phyloP scores from a whole-genome alignment of 2,329 filamentous ascomycete genomes.

The Anisogramma anomala region DNA sequence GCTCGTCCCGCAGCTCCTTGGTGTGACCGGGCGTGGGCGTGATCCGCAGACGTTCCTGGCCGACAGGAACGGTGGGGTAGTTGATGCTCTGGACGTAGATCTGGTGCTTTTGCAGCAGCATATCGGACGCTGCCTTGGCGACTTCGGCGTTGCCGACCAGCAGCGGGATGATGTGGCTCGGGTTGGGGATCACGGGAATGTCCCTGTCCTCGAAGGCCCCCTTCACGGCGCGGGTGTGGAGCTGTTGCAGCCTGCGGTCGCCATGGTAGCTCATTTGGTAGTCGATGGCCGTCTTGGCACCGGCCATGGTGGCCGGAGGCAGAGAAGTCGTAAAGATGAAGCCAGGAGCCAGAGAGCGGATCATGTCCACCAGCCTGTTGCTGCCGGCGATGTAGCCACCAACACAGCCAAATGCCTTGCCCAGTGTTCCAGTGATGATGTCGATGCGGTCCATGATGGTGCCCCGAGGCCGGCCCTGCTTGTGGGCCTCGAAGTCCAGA shows the following conservation, averaged over 20 bases:
- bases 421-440: slow-evolving; percentile 93
- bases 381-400: slow-evolving; percentile 96
- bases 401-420: slow-evolving; percentile 95
- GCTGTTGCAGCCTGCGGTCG: slow-evolving; percentile 83
- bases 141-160: slow-evolving; percentile 89
- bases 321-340: slow-evolving; percentile 99
- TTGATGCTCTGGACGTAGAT: slow-evolving; percentile 99
- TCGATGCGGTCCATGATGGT: slow-evolving; percentile 93
- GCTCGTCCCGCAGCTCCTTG: slow-evolving; percentile 72
- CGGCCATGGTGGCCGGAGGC: slow-evolving; percentile 93
- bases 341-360: slow-evolving; percentile 86
- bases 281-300: slow-evolving; percentile 80
- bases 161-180: slow-evolving; percentile 88
- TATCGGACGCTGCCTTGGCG: slow-evolving; percentile 83
- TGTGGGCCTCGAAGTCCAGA: slow-evolving; percentile 82
- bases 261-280: slow-evolving; percentile 80
- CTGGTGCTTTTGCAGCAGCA: slow-evolving; percentile 76
- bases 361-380: slow-evolving; percentile 74
- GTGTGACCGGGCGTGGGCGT: slow-evolving; percentile 91
- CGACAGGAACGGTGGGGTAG: slow-evolving; percentile 93
- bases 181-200: slow-evolving; percentile 96
- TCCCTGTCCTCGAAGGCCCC: slow-evolving; percentile 64
- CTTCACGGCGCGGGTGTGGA: slow-evolving; percentile 93
- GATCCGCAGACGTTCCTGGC: slow-evolving; percentile 92
- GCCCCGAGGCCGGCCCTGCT: slow-evolving; percentile 59